Evolutionary conservation across 1,284 basidiomycete species (phyloP).

Genomic region (Stereum hirsutum): DNA sequence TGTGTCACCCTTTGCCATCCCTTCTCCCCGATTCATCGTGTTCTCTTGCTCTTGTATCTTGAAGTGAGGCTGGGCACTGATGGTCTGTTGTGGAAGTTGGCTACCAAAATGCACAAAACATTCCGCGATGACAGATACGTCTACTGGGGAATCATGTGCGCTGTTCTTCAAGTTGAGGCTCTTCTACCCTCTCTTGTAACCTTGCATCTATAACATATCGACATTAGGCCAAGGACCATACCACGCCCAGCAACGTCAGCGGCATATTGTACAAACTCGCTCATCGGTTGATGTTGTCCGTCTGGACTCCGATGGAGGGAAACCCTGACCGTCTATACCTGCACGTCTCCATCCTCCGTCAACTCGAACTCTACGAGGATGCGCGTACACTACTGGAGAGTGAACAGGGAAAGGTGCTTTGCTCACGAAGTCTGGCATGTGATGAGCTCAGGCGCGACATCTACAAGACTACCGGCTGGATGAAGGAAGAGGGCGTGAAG

Average conservation of each 20-base stretch:
- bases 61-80: not conserved
- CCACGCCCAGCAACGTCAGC: constrained; percentile 51
- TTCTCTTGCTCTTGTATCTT: constrained; percentile 6
- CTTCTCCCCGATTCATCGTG: constrained; percentile 10
- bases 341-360: constrained; percentile 61
- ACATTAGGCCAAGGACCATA: constrained; percentile 49
- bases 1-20: constrained; percentile 26
- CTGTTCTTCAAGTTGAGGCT: constrained; percentile 59
- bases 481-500: constrained; percentile 47
- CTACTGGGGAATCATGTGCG: constrained; percentile 77
- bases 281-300: constrained; percentile 53
- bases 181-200: not conserved
- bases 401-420: constrained; percentile 56
- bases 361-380: constrained; percentile 59
- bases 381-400: constrained; percentile 62
- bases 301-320: constrained; percentile 49
- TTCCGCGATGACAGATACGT: constrained; percentile 73
- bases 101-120: constrained; percentile 70
- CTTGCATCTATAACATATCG: not conserved
- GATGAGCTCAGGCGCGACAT: constrained; percentile 70
- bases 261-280: constrained; percentile 65
- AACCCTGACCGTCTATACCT: constrained; percentile 71
- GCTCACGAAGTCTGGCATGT: constrained; percentile 62
- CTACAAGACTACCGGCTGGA: constrained; percentile 41
- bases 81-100: constrained; percentile 32